A percentile compares a stretch with the other conserved stretches of the same genome.
Evolutionary conservation across 2,329 filamentous ascomycete species (phyloP).

Genomic region (Apiospora pterosperma): DNA sequence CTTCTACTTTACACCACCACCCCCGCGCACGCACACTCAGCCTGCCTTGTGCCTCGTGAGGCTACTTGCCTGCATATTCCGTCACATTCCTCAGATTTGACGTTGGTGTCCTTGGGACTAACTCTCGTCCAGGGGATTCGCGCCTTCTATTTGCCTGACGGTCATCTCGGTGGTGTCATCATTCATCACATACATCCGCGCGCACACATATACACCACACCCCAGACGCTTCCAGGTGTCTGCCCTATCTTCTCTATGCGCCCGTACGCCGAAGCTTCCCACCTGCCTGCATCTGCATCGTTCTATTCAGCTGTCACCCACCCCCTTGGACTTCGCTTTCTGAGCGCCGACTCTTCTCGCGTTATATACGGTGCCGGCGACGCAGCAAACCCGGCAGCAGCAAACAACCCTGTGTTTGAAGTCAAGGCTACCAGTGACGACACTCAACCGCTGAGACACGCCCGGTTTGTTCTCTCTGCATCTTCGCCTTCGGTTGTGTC

Average conservation of each 20-base stretch:
- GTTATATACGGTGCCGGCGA: slow-evolving; percentile 37
- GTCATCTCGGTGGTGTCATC: neutral
- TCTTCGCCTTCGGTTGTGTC: slow-evolving; percentile 62
- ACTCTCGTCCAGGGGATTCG: neutral
- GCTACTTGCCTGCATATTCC: slow-evolving; percentile 9
- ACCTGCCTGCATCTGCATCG: slow-evolving; percentile 75
- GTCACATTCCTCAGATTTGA: slow-evolving; percentile 3
- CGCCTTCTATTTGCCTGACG: neutral
- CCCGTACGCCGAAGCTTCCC: slow-evolving; percentile 63
- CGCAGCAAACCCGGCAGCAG: slow-evolving; percentile 22
- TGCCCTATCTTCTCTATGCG: slow-evolving; percentile 28
- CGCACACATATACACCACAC: neutral
- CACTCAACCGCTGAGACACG: slow-evolving; percentile 36
- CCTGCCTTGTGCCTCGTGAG: slow-evolving; percentile 16
- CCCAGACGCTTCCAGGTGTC: slow-evolving; percentile 4
- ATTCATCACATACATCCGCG: neutral
- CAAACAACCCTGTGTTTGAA: slow-evolving; percentile 40
- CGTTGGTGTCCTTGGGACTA: neutral
- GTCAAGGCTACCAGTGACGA: slow-evolving; percentile 38
- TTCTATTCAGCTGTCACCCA: slow-evolving; percentile 81
- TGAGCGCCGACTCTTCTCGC: slow-evolving; percentile 38
- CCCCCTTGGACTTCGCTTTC: slow-evolving; percentile 71
- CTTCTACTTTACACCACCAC: neutral
- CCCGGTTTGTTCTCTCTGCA: slow-evolving; percentile 64
- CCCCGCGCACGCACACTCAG: neutral